Evolutionary conservation across 805 yeast species (phyloP).

Genomic region (Candida maltosa): DNA sequence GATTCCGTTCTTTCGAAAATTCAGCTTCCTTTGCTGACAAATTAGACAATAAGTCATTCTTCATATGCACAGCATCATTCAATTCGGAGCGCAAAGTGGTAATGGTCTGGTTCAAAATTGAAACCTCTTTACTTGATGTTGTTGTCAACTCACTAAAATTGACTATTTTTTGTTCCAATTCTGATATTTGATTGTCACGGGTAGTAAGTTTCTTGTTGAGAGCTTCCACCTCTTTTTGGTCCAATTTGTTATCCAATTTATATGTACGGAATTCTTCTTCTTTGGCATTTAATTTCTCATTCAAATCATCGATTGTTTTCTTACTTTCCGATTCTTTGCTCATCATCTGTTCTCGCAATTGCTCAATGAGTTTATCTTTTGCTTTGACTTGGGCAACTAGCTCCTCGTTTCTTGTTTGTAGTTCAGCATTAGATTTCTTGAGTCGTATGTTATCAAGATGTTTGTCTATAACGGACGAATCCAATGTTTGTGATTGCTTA

Average conservation of each 20-base stretch:
- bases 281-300: constrained; percentile 3
- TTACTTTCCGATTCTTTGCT: no score
- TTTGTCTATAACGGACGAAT: constrained; percentile 38
- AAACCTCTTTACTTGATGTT: constrained; percentile 11
- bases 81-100: constrained; percentile 15
- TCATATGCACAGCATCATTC: constrained; percentile 35
- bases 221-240: constrained; percentile 11
- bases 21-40: constrained; percentile 65
- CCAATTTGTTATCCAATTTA: constrained; percentile 9
- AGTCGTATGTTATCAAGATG: constrained; percentile 40
- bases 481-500: constrained; percentile 18
- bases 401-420: constrained; percentile 10
- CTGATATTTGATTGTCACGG: constrained; percentile 13
- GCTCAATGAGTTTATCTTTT: background rate
- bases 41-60: constrained; percentile 63
- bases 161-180: constrained; percentile 12
- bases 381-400: constrained; percentile 7
- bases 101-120: constrained; percentile 12
- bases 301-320: constrained; percentile 2
- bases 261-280: constrained; percentile 4
- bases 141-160: constrained; percentile 10
- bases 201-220: constrained; percentile 10
- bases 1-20: constrained; percentile 49
- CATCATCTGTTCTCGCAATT: no score
- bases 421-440: constrained; percentile 25